Evolutionary conservation across 129 eudicot genomes (phyloP).

Genomic region (Artemisia tridentata): DNA sequence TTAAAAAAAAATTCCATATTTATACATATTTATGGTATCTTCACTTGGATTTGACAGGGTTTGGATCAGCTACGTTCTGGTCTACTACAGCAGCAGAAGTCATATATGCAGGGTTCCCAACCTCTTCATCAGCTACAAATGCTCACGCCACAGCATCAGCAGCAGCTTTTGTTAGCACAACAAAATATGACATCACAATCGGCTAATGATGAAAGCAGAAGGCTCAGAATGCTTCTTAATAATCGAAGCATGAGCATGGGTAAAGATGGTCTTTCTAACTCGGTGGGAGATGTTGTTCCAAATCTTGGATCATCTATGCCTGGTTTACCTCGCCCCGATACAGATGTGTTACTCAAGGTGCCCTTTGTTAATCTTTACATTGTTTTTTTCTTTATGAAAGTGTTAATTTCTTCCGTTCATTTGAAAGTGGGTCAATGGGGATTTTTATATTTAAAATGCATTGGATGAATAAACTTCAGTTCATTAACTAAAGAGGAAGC

Average conservation of each 20-base stretch:
- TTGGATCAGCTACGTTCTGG: slow-evolving; percentile 82
- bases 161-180: slow-evolving; percentile 88
- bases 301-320: slow-evolving; percentile 79
- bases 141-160: slow-evolving; percentile 96
- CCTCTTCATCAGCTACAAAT: slow-evolving; percentile 88
- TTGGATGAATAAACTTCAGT: background rate
- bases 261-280: slow-evolving; percentile 69
- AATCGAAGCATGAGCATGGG: slow-evolving; percentile 67
- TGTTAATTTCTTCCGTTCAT: background rate
- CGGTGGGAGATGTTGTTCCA: slow-evolving; percentile 67
- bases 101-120: slow-evolving; percentile 88
- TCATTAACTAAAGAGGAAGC: background rate
- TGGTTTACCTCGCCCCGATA: slow-evolving; percentile 64
- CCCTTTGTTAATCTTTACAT: background rate
- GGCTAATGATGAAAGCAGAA: slow-evolving; percentile 85
- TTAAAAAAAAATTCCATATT: background rate
- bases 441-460: background rate
- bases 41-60: slow-evolving; percentile 42
- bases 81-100: slow-evolving; percentile 89
- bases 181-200: slow-evolving; percentile 76
- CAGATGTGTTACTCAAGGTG: slow-evolving; percentile 81
- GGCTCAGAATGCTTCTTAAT: slow-evolving; percentile 81
- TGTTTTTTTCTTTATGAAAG: background rate
- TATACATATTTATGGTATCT: background rate
- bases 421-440: background rate